Evolutionary conservation across 306 rosid genomes (phyloP).

Genomic region (Coriaria nepalensis): DNA sequence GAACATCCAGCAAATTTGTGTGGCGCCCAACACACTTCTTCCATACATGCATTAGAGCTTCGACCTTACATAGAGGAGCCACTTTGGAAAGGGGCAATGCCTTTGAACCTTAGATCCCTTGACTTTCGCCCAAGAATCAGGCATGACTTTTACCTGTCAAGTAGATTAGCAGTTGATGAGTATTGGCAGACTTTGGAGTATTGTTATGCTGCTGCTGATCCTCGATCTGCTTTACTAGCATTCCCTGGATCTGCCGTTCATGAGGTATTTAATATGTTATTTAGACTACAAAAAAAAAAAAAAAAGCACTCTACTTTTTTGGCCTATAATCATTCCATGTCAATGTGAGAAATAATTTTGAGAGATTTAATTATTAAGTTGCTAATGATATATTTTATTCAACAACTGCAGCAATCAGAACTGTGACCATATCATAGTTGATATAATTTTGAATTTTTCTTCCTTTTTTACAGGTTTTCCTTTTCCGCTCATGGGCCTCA

Average conservation of each 20-base stretch:
- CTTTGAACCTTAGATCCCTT: conserved; percentile 38
- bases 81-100: conserved; percentile 45
- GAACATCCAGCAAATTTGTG: conserved; percentile 33
- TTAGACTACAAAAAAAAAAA: too few relatives aligned
- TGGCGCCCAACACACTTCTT: conserved; percentile 20
- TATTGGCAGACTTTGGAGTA: conserved; percentile 88
- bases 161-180: conserved; percentile 66
- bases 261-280: conserved; percentile 37
- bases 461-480: conserved; percentile 36
- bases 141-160: conserved; percentile 76
- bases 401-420: too few relatives aligned
- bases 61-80: conserved; percentile 92
- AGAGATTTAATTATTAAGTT: too few relatives aligned
- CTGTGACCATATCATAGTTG: too few relatives aligned
- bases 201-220: conserved; percentile 77
- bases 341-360: too few relatives aligned
- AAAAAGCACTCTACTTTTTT: too few relatives aligned
- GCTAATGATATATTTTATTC: too few relatives aligned
- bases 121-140: conserved; percentile 93
- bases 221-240: conserved; percentile 62
- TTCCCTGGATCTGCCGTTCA: conserved; percentile 87
- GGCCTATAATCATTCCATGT: too few relatives aligned
- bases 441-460: too few relatives aligned
- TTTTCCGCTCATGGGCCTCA: conserved; percentile 74
- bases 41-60: conserved; percentile 68